Evolutionary conservation across 2,329 filamentous ascomycete genomes (phyloP), one percentile per base, ranked within the genome.

Genomic region (Fusarium dlaminii): DNA sequence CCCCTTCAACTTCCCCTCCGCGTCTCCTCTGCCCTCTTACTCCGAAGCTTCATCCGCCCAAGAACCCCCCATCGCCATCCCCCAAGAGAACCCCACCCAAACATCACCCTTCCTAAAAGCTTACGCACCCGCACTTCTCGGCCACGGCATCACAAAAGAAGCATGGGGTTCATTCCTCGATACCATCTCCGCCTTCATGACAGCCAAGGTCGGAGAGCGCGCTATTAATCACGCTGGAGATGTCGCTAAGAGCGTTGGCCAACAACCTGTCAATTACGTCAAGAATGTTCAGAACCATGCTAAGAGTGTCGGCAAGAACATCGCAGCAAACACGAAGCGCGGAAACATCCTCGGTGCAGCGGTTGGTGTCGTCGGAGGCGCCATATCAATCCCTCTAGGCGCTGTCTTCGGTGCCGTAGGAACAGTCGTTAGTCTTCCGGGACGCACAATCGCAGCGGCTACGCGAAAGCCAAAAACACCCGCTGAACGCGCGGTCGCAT

Each of bases 101-200:
- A 79, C 82, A 2, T 78, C 84, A 0, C 81, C 84, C 0, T 84
- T 87, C 65, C 76, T 86, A 3, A 37, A 73, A 2, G 83, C 83
- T 1, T 87, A 84, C 63, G 62, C 84, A 0, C 81, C 81, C 0
- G 57, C 77, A 7, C 81, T 87, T 0, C 81, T 86, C 1, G 69
- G 76, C 22, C 79, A 81, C 40, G 86, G 82, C 45, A 81, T 84
- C 64, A 79, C 82, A 1, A 64, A 78, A 12, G 74, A 79, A n/a
- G 78, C 81, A 0, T 84, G 82, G 82, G 55, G 61, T 14, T 80
- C 82, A 0, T 83, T 84, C 22, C 61, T 84, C 4, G 72, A 80
- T 24, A 86, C 85, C 13, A 75, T 86, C 5, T 87, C 86, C 0
- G 85, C 83, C 3, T 87, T 87, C 65, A 80, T 87, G 11, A 81